Evolutionary conservation across 139 green algal genomes (phyloP), one percentile per base, ranked within the genome.

Genomic region (Haematococcus sp.): DNA sequence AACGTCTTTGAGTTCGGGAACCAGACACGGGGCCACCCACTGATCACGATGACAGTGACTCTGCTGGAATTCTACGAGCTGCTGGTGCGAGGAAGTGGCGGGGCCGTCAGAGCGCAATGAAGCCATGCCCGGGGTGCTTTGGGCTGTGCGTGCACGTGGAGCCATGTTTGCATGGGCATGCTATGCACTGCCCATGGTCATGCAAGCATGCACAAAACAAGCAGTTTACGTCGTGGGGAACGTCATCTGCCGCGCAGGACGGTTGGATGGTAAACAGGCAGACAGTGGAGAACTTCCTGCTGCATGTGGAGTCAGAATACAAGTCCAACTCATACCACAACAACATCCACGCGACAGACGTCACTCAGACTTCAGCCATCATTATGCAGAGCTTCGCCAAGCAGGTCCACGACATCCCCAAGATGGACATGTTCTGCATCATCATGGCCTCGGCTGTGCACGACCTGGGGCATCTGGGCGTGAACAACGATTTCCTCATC

Each of bases 401-500:
- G 73, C 76, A 83, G 52, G 56, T 79, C 5, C 30, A 65, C 40
- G 67, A 77, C 22, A 68, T 87, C 52, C 28, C 73, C 30, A 85
- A 86, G 69, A 75, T 86, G 27, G 85, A 90, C 74, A 70, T 71
- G 20, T 88, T 90, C 66, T 78, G 75, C 71, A 74, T 90, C 64
- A 86, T 90, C 44, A 64, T 90, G 30, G 85, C 83, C 0, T 79
- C 85, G 2, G 85, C 85, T 1, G 83, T 90, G 70, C 85, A 90
- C 65, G 85, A 90, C 79, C 68, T 90, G 58, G 85, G 81, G 51
- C 85, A 90, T 71, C 76, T 83, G 25, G 85, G 85, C 30, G 81
- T 90, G 32, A 90, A 90, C 85, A 90, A 90, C 69, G 80, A 84
- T 59, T 90, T 90, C 73, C 78, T 90, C 32, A 78, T 90, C 60